Evolutionary conservation across 192 early-diverging fungal genomes (phyloP).

Genomic region (Kappamyces sp.): DNA sequence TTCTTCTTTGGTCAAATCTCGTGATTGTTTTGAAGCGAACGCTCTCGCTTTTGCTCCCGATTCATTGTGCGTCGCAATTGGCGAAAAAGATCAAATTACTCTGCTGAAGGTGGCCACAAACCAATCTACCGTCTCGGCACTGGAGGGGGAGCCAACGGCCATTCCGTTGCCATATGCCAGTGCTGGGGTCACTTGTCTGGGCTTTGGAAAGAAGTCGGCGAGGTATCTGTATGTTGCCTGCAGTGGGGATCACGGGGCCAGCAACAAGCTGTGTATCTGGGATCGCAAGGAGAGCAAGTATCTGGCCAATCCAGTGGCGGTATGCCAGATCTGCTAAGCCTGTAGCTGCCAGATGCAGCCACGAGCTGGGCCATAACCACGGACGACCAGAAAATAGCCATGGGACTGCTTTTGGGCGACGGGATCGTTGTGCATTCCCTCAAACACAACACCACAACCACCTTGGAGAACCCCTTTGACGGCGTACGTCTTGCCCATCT

Average conservation of each 20-base stretch:
- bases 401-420: constrained; percentile 15
- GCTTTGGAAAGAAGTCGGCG: background rate
- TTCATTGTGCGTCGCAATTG: too few species aligned
- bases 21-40: too few species aligned
- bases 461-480: constrained; percentile 21
- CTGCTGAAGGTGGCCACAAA: too few species aligned
- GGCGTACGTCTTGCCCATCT: constrained; percentile 16
- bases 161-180: too few species aligned
- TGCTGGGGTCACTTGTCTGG: background rate
- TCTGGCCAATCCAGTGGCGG: constrained; percentile 5
- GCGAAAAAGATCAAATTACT: too few species aligned
- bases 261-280: constrained; percentile 17
- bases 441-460: constrained; percentile 24
- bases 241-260: background rate
- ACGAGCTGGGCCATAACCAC: constrained; percentile 18
- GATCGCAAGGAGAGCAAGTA: constrained; percentile 16
- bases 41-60: too few species aligned
- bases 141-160: too few species aligned
- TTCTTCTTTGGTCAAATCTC: too few species aligned
- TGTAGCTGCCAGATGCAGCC: constrained; percentile 13
- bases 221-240: constrained; percentile 17
- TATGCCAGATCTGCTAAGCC: background rate
- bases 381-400: constrained; percentile 26
- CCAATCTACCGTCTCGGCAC: too few species aligned
- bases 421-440: constrained; percentile 27